These are phyloP conservation scores for Xylariaceae sp. DNA, from an alignment of 2,329 filamentous ascomycete species.

Conservation along the genomic window DNA sequence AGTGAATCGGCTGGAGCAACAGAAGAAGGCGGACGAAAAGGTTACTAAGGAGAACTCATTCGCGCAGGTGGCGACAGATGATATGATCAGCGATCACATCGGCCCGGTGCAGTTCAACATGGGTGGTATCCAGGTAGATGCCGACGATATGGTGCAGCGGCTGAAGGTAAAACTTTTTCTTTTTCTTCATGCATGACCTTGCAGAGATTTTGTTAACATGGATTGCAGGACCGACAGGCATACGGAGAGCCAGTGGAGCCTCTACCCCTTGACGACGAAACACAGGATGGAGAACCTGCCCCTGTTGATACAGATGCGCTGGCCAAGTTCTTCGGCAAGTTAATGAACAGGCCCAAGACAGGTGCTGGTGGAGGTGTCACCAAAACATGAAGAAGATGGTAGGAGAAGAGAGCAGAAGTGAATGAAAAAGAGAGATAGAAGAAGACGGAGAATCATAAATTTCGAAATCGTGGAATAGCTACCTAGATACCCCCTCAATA, in stretches of 20 bases:
- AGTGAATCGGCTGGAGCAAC: slow-evolving; percentile 67
- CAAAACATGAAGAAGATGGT: slow-evolving; percentile 17
- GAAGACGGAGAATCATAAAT: no score
- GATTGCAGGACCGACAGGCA: slow-evolving; percentile 53
- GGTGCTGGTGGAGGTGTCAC: slow-evolving; percentile 20
- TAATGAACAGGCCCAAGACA: slow-evolving; percentile 56
- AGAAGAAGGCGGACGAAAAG: slow-evolving; percentile 51
- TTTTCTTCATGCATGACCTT: background rate
- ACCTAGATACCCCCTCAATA: no score
- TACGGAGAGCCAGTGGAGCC: slow-evolving; percentile 46
- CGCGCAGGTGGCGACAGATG: slow-evolving; percentile 30
- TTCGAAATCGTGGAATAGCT: no score
- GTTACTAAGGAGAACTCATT: slow-evolving; percentile 31
- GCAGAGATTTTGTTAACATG: slow-evolving; percentile 19
- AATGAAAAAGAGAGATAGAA: background rate
- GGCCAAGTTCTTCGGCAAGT: slow-evolving; percentile 55
- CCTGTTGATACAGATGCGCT: slow-evolving; percentile 54
- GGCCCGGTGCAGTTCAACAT: slow-evolving; percentile 97
- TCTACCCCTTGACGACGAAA: slow-evolving; percentile 33
- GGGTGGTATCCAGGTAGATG: slow-evolving; percentile 93
- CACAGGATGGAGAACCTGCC: slow-evolving; percentile 34
- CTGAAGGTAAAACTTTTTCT: slow-evolving; percentile 61
- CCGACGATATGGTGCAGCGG: slow-evolving; percentile 85
- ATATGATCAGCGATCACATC: slow-evolving; percentile 70
- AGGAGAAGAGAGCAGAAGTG: background rate